Percentiles rank a stretch among this genome's conserved stretches.
These are phyloP conservation scores for Tulasnella sp. DNA, from an alignment of 768 basidiomycete species.

Conservation along the genomic window DNA sequence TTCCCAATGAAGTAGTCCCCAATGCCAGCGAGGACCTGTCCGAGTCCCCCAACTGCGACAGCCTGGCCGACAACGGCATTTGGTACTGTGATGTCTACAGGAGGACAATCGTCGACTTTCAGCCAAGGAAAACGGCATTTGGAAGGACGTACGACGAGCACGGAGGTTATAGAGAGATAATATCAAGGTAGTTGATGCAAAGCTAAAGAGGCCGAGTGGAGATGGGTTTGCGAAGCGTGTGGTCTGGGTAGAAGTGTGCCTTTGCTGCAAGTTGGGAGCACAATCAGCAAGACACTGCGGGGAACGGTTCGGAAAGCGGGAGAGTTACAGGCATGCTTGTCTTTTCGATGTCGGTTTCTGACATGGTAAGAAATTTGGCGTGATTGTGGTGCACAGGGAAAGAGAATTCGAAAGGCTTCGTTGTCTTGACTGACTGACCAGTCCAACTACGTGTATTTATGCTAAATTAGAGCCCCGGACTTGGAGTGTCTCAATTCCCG, in stretches of 20 bases:
- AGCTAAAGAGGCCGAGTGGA: conserved; percentile 76
- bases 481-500: no score
- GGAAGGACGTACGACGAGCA: conserved; percentile 6
- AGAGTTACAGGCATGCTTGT: no score
- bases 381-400: no score
- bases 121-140: not conserved
- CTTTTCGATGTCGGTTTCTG: no score
- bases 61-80: conserved; percentile 88
- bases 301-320: not conserved
- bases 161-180: conserved; percentile 70
- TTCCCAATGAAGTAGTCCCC: conserved; percentile 61
- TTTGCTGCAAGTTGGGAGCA: not conserved
- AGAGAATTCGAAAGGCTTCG: no score
- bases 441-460: no score
- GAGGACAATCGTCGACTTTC: not conserved
- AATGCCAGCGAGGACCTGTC: conserved; percentile 86
- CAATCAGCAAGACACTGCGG: not conserved
- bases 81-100: conserved; percentile 43
- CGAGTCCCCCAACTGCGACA: conserved; percentile 79
- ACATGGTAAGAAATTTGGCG: no score
- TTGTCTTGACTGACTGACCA: no score
- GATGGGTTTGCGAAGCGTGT: conserved; percentile 61
- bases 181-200: conserved; percentile 82
- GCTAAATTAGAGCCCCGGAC: no score
- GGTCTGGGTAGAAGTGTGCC: not conserved